A percentile compares a stretch with the other conserved stretches of the same genome.
phyloP scores from a whole-genome alignment of 2,329 filamentous ascomycete species.

The Aureobasidium sp. region DNA sequence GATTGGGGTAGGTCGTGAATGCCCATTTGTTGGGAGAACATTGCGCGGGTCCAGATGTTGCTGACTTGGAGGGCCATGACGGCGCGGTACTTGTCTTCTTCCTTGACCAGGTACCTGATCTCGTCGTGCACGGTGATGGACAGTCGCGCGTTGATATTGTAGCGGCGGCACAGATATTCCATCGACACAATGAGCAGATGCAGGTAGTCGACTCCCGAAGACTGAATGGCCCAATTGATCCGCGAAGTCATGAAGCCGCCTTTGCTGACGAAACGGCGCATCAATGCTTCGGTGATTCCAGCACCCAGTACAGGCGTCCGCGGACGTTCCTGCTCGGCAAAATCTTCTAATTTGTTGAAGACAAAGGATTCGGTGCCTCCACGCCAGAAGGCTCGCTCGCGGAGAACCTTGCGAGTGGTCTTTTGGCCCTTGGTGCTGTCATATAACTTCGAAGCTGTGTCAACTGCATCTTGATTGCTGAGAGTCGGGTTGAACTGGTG shows the following conservation, averaged over 20 bases:
- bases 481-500: conserved; percentile 87
- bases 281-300: conserved; percentile 91
- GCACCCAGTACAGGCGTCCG: conserved; percentile 88
- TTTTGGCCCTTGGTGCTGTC: conserved; percentile 84
- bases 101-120: conserved; percentile 84
- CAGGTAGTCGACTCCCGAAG: conserved; percentile 92
- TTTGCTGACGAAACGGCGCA: conserved; percentile 78
- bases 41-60: conserved; percentile 93
- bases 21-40: conserved; percentile 95
- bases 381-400: conserved; percentile 79
- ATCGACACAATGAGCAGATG: conserved; percentile 89
- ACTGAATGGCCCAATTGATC: conserved; percentile 99
- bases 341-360: conserved; percentile 96
- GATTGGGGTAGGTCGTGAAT: conserved; percentile 91
- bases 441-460: conserved; percentile 75
- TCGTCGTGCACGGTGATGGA: conserved; percentile 96
- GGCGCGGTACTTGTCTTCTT: conserved; percentile 77
- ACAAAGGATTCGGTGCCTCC: conserved; percentile 96
- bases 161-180: conserved; percentile 85
- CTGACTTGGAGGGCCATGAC: conserved; percentile 91
- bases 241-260: conserved; percentile 91
- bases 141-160: conserved; percentile 76
- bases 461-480: conserved; percentile 68
- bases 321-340: conserved; percentile 87
- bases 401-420: conserved; percentile 65